A percentile compares a stretch with the other conserved stretches of the same genome.
phyloP scores from a whole-genome alignment of 306 rosid genomes.

The Vicia sativa region DNA sequence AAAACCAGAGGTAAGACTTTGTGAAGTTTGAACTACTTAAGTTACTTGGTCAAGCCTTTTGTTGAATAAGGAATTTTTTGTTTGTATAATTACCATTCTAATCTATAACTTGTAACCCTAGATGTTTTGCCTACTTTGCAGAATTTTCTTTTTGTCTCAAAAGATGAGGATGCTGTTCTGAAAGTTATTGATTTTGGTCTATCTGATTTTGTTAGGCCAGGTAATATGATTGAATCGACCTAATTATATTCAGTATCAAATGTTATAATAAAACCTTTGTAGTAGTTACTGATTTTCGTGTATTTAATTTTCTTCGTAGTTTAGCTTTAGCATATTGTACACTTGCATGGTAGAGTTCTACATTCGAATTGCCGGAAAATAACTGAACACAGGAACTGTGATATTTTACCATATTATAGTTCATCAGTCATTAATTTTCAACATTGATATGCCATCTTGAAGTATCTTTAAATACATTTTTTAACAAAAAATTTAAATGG shows the following conservation, averaged over 20 bases:
- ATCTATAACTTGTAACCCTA: constrained; percentile 25
- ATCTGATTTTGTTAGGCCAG: constrained; percentile 91
- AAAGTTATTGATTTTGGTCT: constrained; percentile 97
- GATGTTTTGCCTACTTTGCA: constrained; percentile 49
- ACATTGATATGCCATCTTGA: constrained; percentile 18
- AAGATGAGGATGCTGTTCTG: constrained; percentile 72
- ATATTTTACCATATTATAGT: constrained; percentile 27
- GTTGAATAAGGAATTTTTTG: constrained; percentile 12
- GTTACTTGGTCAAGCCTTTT: constrained; percentile 31
- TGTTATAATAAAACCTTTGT: constrained; percentile 17
- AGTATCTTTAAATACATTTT: neutral
- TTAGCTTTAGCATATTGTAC: constrained; percentile 13
- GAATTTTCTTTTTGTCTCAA: constrained; percentile 90
- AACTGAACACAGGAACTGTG: constrained; percentile 8
- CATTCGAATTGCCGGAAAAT: constrained; percentile 29
- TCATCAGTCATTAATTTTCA: constrained; percentile 8
- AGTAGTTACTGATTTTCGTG: constrained; percentile 20
- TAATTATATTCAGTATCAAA: constrained; percentile 17
- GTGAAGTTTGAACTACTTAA: constrained; percentile 30
- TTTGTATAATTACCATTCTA: constrained; percentile 20
- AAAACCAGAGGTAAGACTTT: constrained; percentile 83
- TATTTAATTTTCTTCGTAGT: neutral
- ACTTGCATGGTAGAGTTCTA: constrained; percentile 23
- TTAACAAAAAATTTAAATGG: neutral
- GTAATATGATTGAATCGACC: constrained; percentile 48